Conservation (phyloP, 2,329 filamentous ascomycete genomes). For the Exophiala aquamarina region DNA sequence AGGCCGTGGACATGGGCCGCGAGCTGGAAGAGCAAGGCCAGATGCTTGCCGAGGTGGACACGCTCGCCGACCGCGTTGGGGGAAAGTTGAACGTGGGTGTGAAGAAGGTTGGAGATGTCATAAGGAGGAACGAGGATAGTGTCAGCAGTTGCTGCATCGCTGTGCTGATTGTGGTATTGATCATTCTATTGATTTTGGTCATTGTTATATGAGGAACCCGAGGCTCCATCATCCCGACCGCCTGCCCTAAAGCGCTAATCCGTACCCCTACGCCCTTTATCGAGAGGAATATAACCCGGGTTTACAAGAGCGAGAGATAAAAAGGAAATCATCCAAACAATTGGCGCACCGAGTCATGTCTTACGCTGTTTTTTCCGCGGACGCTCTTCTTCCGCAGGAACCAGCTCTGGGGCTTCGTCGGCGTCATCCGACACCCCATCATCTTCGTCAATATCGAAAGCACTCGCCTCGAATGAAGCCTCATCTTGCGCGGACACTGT, state of each 20-base stretch:
- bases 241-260: too few relatives aligned
- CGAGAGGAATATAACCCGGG: too few relatives aligned
- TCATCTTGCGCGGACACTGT: conserved; percentile 22
- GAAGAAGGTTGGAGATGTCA: conserved; percentile 80
- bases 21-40: conserved; percentile 93
- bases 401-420: conserved; percentile 47
- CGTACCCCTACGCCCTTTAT: too few relatives aligned
- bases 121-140: conserved; percentile 83
- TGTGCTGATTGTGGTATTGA: conserved; percentile 38
- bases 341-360: too few relatives aligned
- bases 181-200: conserved; percentile 80
- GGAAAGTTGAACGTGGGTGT: conserved; percentile 82
- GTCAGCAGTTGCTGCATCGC: conserved; percentile 23
- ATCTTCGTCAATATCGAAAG: conserved; percentile 64
- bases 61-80: conserved; percentile 80
- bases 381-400: conserved; percentile 33
- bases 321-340: too few relatives aligned
- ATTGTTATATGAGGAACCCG: conserved; percentile 54
- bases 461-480: conserved; percentile 56
- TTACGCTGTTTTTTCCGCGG: conserved; percentile 29
- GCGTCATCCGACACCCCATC: conserved; percentile 50
- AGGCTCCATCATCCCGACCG: too few relatives aligned
- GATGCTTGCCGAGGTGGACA: conserved; percentile 83
- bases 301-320: too few relatives aligned
- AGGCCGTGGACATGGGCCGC: conserved; percentile 93